Evolutionary conservation across 495 filamentous ascomycete genomes (phyloP).

Genomic region (Trichoderma parareesei): DNA sequence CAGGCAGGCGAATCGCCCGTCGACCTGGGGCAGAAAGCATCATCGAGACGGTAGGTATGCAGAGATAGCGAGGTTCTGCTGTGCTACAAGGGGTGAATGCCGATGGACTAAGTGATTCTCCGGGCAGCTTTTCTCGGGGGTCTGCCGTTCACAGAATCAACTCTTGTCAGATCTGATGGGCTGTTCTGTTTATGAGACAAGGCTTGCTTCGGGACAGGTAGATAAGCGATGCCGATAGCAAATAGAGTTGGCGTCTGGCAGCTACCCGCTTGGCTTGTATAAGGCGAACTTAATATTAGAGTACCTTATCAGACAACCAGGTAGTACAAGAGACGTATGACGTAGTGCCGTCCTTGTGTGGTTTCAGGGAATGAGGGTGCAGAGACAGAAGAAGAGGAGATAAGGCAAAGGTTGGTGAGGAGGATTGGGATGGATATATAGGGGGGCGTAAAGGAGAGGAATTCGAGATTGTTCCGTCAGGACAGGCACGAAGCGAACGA

Average conservation of each 20-base stretch:
- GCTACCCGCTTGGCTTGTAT: too few species aligned
- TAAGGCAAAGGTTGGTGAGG: not conserved
- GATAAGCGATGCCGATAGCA: not conserved
- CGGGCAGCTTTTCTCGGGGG: too few species aligned
- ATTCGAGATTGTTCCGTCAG: not conserved
- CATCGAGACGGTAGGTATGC: not conserved
- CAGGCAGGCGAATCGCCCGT: constrained; percentile 3
- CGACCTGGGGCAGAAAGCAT: constrained; percentile 7
- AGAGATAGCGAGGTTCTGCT: not conserved
- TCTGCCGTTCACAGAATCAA: not conserved
- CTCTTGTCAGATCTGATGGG: not conserved
- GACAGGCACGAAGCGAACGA: not conserved
- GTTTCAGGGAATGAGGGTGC: not conserved
- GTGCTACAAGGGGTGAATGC: not conserved
- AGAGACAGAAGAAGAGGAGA: not conserved
- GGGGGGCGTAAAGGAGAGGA: not conserved
- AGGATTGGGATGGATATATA: not conserved
- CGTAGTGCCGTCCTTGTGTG: not conserved
- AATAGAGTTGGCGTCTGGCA: too few species aligned
- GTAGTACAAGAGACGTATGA: not conserved
- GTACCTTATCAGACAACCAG: too few species aligned
- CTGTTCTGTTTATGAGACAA: not conserved
- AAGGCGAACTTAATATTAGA: too few species aligned
- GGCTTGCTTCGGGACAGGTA: not conserved
- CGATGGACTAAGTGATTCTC: not conserved